Evolutionary conservation across 2,329 filamentous ascomycete genomes (phyloP), one percentile per base, ranked within the genome.

Genomic region (Aspergillus sp.): DNA sequence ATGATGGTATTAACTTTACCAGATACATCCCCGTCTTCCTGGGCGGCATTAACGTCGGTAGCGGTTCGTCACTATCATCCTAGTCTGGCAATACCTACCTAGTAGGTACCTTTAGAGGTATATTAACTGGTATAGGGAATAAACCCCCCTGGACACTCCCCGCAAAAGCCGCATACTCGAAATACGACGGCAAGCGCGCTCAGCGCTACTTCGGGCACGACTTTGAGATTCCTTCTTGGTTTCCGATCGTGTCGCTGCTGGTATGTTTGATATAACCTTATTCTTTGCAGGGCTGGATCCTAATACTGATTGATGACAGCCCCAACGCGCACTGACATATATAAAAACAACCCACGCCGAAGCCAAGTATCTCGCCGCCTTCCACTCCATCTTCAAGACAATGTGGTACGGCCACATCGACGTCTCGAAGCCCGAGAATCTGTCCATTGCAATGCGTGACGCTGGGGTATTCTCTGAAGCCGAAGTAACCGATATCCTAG

Each of bases 1-100:
- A 19, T 56, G 12, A 12, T 8, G 13, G 12, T n/a, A 17, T 50
- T 60, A 15, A 62, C 13, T 9, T 12, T 3, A 42, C 13, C 61
- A 90, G 88, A 51, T 83, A 89, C 65, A 81, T 89, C 62, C 90
- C 90, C 13, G 80, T 92, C 51, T 87, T 93, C 68, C 79, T 93
- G 13, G 86, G 85, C 24, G 88, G 82, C 46, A 84, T 90, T 68
- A 89, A 87, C 68, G 77, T 79, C 37, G 80, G 77, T 19, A 82
- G 82, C 45, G 84, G 84, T 86, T 73, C 56, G 71, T 60, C 13
- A 20, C 20, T 20, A 20, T 20, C 20, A 20, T 20, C 20, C 20
- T n/a, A n/a, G n/a, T n/a, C n/a, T 20, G 20, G 20, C 20, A 20
- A 20, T 20, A 20, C 20, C 20, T 20, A 20, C 20, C 20, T 20